Evolutionary conservation across 2,329 filamentous ascomycete species (phyloP).

Genomic region (Raffaelea deltoideospora): DNA sequence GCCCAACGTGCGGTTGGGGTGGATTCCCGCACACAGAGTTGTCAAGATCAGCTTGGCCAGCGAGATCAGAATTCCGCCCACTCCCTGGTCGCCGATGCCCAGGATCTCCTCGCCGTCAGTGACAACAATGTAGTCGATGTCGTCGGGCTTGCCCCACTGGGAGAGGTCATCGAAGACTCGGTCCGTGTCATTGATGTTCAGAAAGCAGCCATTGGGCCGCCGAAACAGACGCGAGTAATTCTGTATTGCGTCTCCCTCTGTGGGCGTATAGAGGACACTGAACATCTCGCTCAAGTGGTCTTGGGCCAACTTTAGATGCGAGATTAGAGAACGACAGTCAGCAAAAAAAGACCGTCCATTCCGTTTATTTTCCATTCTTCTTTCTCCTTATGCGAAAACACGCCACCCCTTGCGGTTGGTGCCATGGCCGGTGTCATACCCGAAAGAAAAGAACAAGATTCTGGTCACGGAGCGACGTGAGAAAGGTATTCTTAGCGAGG

Average conservation of each 20-base stretch:
- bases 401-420: too few relatives aligned
- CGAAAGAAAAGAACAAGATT: slow-evolving; percentile 72
- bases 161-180: slow-evolving; percentile 50
- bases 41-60: slow-evolving; percentile 71
- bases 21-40: slow-evolving; percentile 74
- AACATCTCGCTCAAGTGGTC: slow-evolving; percentile 80
- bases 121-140: slow-evolving; percentile 80
- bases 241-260: slow-evolving; percentile 76
- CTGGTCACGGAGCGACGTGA: slow-evolving; percentile 73
- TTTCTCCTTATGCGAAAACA: too few relatives aligned
- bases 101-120: slow-evolving; percentile 64
- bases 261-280: slow-evolving; percentile 79
- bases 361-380: too few relatives aligned
- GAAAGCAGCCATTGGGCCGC: slow-evolving; percentile 64
- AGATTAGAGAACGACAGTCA: too few relatives aligned
- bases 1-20: slow-evolving; percentile 62
- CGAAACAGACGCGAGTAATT: slow-evolving; percentile 70
- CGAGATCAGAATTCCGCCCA: slow-evolving; percentile 71
- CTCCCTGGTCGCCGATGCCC: slow-evolving; percentile 79
- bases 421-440: too few relatives aligned
- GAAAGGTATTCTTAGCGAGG: slow-evolving; percentile 74
- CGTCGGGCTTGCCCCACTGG: slow-evolving; percentile 54
- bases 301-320: slow-evolving; percentile 44
- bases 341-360: too few relatives aligned
- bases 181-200: slow-evolving; percentile 57